Base-by-base conservation (phyloP, 345 rosid species). In the Salix brachista region DNA sequence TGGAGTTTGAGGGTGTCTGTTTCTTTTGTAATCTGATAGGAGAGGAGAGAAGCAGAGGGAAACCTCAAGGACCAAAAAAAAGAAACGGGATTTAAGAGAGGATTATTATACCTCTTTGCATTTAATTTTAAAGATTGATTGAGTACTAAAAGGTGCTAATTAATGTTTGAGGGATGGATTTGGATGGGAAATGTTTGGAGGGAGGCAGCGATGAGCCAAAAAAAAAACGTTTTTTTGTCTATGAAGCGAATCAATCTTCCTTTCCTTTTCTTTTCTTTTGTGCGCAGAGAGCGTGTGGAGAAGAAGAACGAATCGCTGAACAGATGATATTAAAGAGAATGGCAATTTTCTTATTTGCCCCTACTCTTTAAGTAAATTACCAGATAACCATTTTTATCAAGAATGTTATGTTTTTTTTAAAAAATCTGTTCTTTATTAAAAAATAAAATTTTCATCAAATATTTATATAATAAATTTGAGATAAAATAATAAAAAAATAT, bases 341-440 rank as follows among this genome's bases (percentile, higher is more conserved):
- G 30, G 0, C 12, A 16, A 25, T 67, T 34, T 46, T 8, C 17
- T 46, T 36, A 70, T 76, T 32, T 73, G 67, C 79, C 85, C 84
- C 48, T 56, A n/a, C 58, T 36, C 0, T 77, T 75, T 69, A 6
- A 3, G 1, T 61, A 72, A 85, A 85, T 72, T 82, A 71, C 80
- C 46, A 23, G 2, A 13, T 13, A 5, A 34, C 67, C 71, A 60
- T 67, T 46, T 8, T 6, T 4, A 19, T 8, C 23, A 54, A 21
- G n/a, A 3, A 1, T 3, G 28, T 9, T 1, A 58, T 9, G 11
- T n/a, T 23, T 41, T 10, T 41, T 3, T 28, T 28, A 41, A 39
- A 2, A 41, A 1, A 10, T 32, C 34, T 32, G 34, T 32, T 32
- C 34, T 32, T 5, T 4, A 32, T 32, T 32, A 32, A 32, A 32